These are phyloP conservation scores for Fusarium sp. DNA, from an alignment of 2,329 filamentous ascomycete species.

Conservation along the genomic window DNA sequence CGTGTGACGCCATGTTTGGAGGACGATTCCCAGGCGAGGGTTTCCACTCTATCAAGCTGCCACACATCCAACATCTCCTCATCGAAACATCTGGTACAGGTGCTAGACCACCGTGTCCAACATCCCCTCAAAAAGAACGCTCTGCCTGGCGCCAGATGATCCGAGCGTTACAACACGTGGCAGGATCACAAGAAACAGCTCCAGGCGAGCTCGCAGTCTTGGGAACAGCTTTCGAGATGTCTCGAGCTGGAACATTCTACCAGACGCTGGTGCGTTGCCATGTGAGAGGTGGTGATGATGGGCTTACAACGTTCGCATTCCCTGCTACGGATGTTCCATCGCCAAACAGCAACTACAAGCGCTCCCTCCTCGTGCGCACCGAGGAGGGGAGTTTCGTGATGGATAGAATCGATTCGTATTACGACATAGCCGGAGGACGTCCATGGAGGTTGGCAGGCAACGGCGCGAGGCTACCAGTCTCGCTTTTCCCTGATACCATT, in stretches of 20 bases:
- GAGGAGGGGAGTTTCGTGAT: background rate
- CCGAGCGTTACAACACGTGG: background rate
- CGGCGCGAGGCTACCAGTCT: background rate
- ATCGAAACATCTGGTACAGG: background rate
- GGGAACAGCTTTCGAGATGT: background rate
- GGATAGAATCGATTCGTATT: background rate
- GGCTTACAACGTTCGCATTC: conserved; percentile 1
- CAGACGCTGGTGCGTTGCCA: conserved; percentile 1
- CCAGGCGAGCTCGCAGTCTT: background rate
- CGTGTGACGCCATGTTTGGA: conserved; percentile 10
- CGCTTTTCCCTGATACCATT: background rate
- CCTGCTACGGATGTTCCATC: background rate
- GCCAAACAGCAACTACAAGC: background rate
- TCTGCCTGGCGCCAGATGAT: background rate
- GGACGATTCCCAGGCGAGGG: background rate
- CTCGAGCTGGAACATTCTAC: background rate
- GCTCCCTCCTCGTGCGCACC: background rate
- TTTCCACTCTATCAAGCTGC: background rate
- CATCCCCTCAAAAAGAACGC: background rate
- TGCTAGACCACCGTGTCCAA: background rate
- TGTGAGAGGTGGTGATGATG: background rate
- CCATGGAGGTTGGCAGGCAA: background rate
- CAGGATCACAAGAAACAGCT: background rate
- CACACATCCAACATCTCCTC: background rate
- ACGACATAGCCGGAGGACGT: background rate